A percentile compares a stretch with the other conserved stretches of the same genome.
Evolutionary conservation across 2,329 filamentous ascomycete genomes (phyloP).

Genomic region (Immersiporthe knoxdaviesiana): DNA sequence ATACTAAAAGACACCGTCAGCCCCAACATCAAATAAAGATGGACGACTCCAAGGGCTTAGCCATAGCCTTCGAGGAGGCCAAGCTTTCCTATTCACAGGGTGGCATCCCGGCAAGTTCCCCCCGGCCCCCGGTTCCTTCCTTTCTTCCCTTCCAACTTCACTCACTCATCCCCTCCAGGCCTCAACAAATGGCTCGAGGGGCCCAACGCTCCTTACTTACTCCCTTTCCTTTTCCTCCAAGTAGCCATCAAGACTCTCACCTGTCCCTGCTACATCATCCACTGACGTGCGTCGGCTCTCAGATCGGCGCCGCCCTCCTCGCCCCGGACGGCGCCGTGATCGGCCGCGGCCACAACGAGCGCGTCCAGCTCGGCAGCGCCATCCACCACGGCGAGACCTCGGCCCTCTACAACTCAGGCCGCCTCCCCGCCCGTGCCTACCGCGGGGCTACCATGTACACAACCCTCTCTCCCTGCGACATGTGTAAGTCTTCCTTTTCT

Average conservation of each 20-base stretch:
- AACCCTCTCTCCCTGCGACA: constrained; percentile 77
- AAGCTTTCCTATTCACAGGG: constrained; percentile 49
- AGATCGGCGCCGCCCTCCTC: constrained; percentile 64
- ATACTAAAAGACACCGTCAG: background rate
- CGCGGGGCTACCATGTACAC: constrained; percentile 81
- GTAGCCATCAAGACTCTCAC: too few species aligned
- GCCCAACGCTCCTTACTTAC: too few species aligned
- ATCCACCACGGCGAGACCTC: constrained; percentile 69
- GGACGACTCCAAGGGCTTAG: constrained; percentile 47
- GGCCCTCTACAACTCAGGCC: constrained; percentile 73
- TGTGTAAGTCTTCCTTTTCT: constrained; percentile 55
- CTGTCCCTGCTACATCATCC: too few species aligned
- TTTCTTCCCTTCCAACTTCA: background rate
- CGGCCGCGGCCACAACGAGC: constrained; percentile 74
- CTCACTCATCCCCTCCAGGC: background rate
- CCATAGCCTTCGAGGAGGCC: constrained; percentile 53
- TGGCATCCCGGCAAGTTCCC: constrained; percentile 48
- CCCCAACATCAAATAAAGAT: constrained; percentile 33
- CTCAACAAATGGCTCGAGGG: too few species aligned
- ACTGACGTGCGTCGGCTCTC: background rate
- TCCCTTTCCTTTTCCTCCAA: too few species aligned
- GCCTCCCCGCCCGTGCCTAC: constrained; percentile 70
- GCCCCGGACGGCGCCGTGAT: constrained; percentile 70
- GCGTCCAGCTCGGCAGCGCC: constrained; percentile 63
- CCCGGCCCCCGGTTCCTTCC: too few species aligned